Base-by-base conservation (phyloP, 208 protist species). In the Leishmania braziliensis region DNA sequence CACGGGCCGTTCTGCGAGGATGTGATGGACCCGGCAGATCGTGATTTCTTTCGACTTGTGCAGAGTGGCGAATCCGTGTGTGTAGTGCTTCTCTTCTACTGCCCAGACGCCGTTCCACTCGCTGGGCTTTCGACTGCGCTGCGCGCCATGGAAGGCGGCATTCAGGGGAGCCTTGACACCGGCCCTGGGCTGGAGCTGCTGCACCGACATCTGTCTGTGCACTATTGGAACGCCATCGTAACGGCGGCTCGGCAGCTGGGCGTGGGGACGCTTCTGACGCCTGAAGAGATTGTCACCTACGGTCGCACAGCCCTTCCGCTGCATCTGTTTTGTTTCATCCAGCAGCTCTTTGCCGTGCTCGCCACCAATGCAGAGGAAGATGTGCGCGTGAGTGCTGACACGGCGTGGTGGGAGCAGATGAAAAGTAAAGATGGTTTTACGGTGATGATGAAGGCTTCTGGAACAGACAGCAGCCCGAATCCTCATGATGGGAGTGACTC, bases 321-420 rank as follows among this genome's bases (percentile, higher is more conserved):
- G 72, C 94, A 97, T 71, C 72, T 96, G 18, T 88, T 96, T 75
- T 82, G 88, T 26, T 81, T 96, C 68, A 77, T 90, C 16, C 82
- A 94, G 82, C 89, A 95, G 68, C 84, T 95, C 2, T 96, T 97
- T 66, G 87, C 87, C 1, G 77, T 93, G 0, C 88, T 97, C 43
- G 91, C 90, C 4, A 93, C 91, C 5, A 86, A 88, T 48, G 91
- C 92, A 0, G 94, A 97, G 78, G 88, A 93, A 60, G 82, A 86
- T 2, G 80, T 87, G 39, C 86, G 85, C 0, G 81, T 83, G 50
- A 88, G 84, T 56, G 66, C 75, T 10, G 88, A 89, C 58, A 79
- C 76, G 39, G 82, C 77, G 46, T 82, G 77, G 70, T 87, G 79
- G 86, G 78, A 89, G 78, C 70, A 77, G 36, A 60, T 79, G 75